phyloP scores from a whole-genome alignment of 1,284 basidiomycete genomes.

The Marasmius sp. region DNA sequence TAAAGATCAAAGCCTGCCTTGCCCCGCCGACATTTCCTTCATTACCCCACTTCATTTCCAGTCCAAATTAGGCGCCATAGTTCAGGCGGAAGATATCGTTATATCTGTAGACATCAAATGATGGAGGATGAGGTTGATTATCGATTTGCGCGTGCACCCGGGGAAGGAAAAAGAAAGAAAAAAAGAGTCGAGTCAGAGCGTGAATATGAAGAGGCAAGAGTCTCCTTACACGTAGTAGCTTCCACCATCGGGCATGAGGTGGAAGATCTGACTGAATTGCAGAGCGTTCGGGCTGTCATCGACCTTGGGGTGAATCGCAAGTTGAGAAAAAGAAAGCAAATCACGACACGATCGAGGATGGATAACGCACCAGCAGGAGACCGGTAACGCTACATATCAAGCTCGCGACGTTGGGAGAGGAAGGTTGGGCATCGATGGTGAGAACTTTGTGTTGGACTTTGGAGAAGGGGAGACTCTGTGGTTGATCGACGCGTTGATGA shows the following conservation, averaged over 20 bases:
- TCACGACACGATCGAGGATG: background rate
- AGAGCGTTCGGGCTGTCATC: conserved; percentile 81
- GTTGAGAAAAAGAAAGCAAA: conserved; percentile 8
- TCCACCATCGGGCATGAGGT: conserved; percentile 76
- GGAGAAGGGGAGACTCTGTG: conserved; percentile 77
- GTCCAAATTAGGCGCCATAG: conserved; percentile 38
- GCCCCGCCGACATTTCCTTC: too few relatives aligned
- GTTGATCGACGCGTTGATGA: conserved; percentile 9
- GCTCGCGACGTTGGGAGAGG: conserved; percentile 58
- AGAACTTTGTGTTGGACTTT: conserved; percentile 83
- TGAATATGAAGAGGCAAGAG: background rate
- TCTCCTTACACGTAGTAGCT: conserved; percentile 83
- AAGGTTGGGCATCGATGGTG: conserved; percentile 90
- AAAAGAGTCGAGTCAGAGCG: background rate
- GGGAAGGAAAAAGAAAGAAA: background rate
- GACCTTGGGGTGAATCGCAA: conserved; percentile 47
- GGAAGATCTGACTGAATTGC: conserved; percentile 90
- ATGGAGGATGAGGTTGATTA: background rate
- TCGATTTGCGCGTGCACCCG: background rate
- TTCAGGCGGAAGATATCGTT: conserved; percentile 93
- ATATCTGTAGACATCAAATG: conserved; percentile 41
- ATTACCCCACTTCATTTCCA: too few relatives aligned
- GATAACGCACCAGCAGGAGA: conserved; percentile 62
- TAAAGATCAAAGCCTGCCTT: too few relatives aligned
- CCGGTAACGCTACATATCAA: conserved; percentile 92